phyloP scores from a whole-genome alignment of 2,329 filamentous ascomycete species.

The Botrytis deweyae region DNA sequence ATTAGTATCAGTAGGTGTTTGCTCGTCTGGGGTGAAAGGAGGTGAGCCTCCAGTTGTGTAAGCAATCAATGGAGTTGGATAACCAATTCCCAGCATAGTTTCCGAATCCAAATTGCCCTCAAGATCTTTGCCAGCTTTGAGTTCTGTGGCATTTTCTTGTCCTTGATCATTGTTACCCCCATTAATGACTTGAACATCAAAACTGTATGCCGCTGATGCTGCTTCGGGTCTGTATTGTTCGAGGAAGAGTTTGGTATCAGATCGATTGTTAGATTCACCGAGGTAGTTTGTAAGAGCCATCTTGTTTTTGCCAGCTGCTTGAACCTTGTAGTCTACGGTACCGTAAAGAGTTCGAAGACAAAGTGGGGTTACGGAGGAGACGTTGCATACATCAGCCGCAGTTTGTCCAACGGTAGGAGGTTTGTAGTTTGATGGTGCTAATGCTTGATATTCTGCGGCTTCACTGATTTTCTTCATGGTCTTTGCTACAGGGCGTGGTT shows the following conservation, averaged over 20 bases:
- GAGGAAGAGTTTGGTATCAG: slow-evolving; percentile 32
- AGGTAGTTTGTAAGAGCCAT: slow-evolving; percentile 33
- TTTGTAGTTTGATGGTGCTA: slow-evolving; percentile 12
- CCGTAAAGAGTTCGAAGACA: slow-evolving; percentile 34
- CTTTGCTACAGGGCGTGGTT: slow-evolving; percentile 43
- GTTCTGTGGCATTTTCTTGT: slow-evolving; percentile 23
- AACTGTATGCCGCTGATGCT: slow-evolving; percentile 21
- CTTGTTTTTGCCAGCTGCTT: slow-evolving; percentile 28
- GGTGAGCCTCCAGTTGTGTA: slow-evolving; percentile 56
- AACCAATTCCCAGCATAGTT: slow-evolving; percentile 52
- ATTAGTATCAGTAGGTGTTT: slow-evolving; percentile 38
- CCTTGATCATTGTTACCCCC: slow-evolving; percentile 25
- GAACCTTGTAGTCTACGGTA: slow-evolving; percentile 29
- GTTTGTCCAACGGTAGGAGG: slow-evolving; percentile 15
- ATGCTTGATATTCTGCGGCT: not conserved
- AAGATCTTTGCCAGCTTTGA: slow-evolving; percentile 24
- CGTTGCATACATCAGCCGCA: slow-evolving; percentile 62
- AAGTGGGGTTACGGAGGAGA: slow-evolving; percentile 29
- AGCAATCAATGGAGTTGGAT: slow-evolving; percentile 52
- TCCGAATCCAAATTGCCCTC: slow-evolving; percentile 60
- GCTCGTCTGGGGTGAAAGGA: slow-evolving; percentile 50
- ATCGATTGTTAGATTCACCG: slow-evolving; percentile 31
- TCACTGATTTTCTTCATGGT: slow-evolving; percentile 24
- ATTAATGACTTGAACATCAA: slow-evolving; percentile 20
- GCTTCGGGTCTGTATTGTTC: slow-evolving; percentile 30